Percentiles rank a stretch among this genome's conserved stretches.
phyloP scores from a whole-genome alignment of 2,329 filamentous ascomycete species.

The Lizonia empirigonia region DNA sequence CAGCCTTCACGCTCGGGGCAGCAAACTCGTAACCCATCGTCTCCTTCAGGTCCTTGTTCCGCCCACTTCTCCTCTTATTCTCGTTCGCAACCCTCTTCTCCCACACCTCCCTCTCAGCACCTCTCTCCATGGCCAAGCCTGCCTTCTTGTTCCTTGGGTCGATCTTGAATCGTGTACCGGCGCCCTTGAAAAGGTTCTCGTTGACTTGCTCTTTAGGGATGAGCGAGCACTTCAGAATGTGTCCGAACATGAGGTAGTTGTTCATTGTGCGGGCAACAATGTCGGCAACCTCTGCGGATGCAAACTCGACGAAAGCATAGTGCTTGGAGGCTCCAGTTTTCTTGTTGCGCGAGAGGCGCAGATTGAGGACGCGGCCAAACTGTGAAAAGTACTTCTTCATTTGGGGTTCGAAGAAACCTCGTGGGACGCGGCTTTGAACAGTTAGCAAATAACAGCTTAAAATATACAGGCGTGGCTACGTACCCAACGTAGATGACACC shows the following conservation, averaged over 20 bases:
- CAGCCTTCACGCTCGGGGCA: slow-evolving; percentile 71
- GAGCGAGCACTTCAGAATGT: slow-evolving; percentile 86
- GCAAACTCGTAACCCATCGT: slow-evolving; percentile 85
- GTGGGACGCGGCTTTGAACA: slow-evolving; percentile 72
- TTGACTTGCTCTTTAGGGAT: slow-evolving; percentile 80
- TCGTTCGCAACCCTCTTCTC: slow-evolving; percentile 74
- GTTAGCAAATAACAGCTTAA: slow-evolving; percentile 1
- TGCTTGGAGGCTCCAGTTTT: slow-evolving; percentile 91
- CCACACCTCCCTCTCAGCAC: slow-evolving; percentile 78
- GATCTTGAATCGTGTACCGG: slow-evolving; percentile 86
- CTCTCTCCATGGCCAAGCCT: slow-evolving; percentile 73
- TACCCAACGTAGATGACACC: slow-evolving; percentile 86
- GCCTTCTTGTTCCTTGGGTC: slow-evolving; percentile 88
- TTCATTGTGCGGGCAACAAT: slow-evolving; percentile 97
- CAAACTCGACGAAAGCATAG: slow-evolving; percentile 93
- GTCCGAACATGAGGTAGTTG: slow-evolving; percentile 94
- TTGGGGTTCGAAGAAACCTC: slow-evolving; percentile 96
- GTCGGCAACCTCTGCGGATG: slow-evolving; percentile 75
- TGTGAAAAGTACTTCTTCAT: slow-evolving; percentile 94
- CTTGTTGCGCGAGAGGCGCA: slow-evolving; percentile 89
- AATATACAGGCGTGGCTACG: slow-evolving; percentile 23
- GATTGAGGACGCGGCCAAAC: slow-evolving; percentile 79
- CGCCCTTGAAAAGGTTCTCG: slow-evolving; percentile 83
- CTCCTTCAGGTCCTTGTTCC: slow-evolving; percentile 75
- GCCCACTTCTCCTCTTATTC: slow-evolving; percentile 69